phyloP scores from a whole-genome alignment of 2,329 filamentous ascomycete species.

The Davidsoniella virescens region DNA sequence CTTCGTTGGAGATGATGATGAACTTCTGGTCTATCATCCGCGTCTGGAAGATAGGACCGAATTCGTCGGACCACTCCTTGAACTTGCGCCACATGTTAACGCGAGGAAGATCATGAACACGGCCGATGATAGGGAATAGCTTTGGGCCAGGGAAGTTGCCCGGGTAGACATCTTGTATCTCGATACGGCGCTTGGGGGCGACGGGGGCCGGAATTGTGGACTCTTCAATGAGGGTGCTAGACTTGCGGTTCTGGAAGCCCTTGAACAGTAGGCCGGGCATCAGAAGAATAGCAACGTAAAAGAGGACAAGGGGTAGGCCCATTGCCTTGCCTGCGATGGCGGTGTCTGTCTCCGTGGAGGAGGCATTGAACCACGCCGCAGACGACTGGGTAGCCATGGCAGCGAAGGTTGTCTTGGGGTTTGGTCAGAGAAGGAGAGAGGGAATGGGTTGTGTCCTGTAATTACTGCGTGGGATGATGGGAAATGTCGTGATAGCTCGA shows the following conservation, averaged over 20 bases:
- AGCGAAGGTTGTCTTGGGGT: neutral
- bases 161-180: conserved; percentile 18
- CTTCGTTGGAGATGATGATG: conserved; percentile 30
- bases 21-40: conserved; percentile 25
- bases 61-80: conserved; percentile 28
- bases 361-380: conserved; percentile 8
- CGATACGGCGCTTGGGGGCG: neutral
- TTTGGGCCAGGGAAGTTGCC: conserved; percentile 28
- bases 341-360: neutral
- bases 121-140: conserved; percentile 31
- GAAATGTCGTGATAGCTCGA: no score
- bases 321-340: conserved; percentile 21
- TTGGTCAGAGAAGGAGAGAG: no score
- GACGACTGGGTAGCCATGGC: conserved; percentile 11
- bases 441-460: neutral
- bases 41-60: conserved; percentile 29
- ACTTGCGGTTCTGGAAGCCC: conserved; percentile 22
- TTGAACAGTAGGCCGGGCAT: conserved; percentile 28
- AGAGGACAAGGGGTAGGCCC: conserved; percentile 23
- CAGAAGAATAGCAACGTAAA: conserved; percentile 27
- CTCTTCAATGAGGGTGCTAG: conserved; percentile 16
- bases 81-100: conserved; percentile 35
- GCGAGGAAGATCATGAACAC: conserved; percentile 31
- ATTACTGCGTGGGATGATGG: no score
- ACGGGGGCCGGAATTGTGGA: neutral